Percentiles rank a stretch among this genome's conserved stretches.
These are phyloP conservation scores for Heritiera fomes DNA, from an alignment of 345 rosid species.

Conservation along the genomic window DNA sequence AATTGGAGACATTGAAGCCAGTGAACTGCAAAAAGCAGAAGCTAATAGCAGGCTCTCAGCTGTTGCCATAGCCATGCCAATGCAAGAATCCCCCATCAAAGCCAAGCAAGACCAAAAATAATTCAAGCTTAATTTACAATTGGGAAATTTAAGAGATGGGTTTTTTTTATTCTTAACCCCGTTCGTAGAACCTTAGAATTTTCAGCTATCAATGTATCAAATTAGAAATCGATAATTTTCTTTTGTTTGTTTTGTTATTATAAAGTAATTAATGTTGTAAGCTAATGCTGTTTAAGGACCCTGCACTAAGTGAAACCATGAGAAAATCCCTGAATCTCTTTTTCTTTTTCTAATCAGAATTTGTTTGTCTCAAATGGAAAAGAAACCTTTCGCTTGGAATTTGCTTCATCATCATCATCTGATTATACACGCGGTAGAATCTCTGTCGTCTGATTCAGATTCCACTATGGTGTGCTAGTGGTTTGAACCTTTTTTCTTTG, in stretches of 20 bases:
- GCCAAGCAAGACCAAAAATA: conserved; percentile 28
- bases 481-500: background rate
- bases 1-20: conserved; percentile 44
- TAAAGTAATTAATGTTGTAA: background rate
- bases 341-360: background rate
- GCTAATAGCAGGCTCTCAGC: conserved; percentile 32
- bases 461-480: background rate
- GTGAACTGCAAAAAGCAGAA: conserved; percentile 38
- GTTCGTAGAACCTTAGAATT: too few species aligned
- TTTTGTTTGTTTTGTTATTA: background rate
- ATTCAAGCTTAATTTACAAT: conserved; percentile 10
- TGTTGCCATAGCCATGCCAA: conserved; percentile 41
- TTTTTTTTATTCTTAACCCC: too few species aligned
- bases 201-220: too few species aligned
- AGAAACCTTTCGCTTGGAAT: background rate
- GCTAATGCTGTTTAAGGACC: background rate
- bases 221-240: too few species aligned
- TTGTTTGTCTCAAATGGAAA: background rate
- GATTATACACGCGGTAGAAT: background rate
- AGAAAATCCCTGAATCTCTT: conserved; percentile 15
- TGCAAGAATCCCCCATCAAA: conserved; percentile 33
- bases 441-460: conserved; percentile 34
- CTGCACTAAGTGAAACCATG: background rate
- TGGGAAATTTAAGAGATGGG: too few species aligned
- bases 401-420: background rate